These are phyloP conservation scores for Flaveria floridana DNA, from an alignment of 140 eudicot genomes.

Conservation along the genomic window DNA sequence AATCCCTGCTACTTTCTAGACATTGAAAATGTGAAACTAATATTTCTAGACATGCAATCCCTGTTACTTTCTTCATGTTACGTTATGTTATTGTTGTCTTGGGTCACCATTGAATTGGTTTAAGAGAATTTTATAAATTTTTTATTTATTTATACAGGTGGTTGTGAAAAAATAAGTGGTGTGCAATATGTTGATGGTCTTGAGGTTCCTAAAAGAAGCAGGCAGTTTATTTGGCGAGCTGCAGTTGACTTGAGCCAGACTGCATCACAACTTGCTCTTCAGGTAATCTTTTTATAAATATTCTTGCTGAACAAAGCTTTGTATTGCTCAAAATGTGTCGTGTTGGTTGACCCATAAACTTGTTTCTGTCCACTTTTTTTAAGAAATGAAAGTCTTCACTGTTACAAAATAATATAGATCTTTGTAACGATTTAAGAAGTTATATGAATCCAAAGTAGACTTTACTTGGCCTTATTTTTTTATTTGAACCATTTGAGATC, in stretches of 20 bases:
- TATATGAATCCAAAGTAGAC: not conserved
- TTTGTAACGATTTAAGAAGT: not conserved
- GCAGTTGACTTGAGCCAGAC: constrained; percentile 86
- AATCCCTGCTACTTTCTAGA: not conserved
- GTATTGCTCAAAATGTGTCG: not conserved
- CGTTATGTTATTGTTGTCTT: not conserved
- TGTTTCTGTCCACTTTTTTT: not conserved
- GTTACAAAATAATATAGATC: not conserved
- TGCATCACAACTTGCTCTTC: constrained; percentile 81
- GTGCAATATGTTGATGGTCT: constrained; percentile 69
- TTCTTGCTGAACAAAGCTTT: constrained; percentile 2
- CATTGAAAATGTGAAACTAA: not conserved
- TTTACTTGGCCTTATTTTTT: not conserved
- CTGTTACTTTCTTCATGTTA: not conserved
- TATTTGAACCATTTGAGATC: not conserved
- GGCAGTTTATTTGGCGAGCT: constrained; percentile 85
- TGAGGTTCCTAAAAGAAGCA: constrained; percentile 76
- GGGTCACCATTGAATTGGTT: constrained; percentile 9
- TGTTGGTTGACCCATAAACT: not conserved
- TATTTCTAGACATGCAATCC: not conserved
- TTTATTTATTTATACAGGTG: constrained; percentile 51
- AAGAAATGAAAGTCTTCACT: not conserved
- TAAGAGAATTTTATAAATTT: not conserved
- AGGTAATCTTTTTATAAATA: constrained; percentile 44
- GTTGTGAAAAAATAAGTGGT: constrained; percentile 62